These are phyloP conservation scores for Sporothrix schenckii DNA, from an alignment of 2,329 filamentous ascomycete genomes.

Conservation along the genomic window DNA sequence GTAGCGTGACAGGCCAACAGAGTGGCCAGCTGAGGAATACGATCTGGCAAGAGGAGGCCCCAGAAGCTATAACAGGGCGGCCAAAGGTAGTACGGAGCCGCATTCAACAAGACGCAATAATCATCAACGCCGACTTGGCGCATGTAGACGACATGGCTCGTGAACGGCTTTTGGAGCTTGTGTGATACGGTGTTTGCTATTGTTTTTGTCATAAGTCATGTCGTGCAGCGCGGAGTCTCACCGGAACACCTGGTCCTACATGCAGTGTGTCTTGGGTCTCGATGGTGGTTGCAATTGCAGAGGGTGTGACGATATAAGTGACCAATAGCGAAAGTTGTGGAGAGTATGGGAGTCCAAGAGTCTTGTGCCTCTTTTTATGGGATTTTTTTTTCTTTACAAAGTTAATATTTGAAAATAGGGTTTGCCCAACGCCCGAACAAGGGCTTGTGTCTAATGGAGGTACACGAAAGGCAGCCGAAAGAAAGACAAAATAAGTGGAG, in stretches of 20 bases:
- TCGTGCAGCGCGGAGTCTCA: background rate
- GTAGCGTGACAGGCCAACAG: background rate
- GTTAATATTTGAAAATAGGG: background rate
- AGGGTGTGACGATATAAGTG: background rate
- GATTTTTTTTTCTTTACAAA: background rate
- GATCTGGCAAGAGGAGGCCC: background rate
- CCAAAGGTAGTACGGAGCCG: background rate
- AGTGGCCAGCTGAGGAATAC: background rate
- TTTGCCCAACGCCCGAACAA: background rate
- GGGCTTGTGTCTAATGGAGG: slow-evolving; percentile 2
- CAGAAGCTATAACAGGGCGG: background rate
- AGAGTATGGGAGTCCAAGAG: background rate
- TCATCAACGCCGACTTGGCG: background rate
- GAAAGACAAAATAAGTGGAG: background rate
- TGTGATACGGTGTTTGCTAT: background rate
- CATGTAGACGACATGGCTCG: background rate
- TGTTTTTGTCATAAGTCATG: background rate
- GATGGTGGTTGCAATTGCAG: background rate
- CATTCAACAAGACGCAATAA: background rate
- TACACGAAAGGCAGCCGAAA: background rate
- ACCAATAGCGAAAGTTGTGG: background rate
- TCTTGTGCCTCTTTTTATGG: background rate
- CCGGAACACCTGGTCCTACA: background rate
- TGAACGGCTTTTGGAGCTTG: no score
- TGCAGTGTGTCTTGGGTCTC: background rate